Percentiles rank a stretch among this genome's conserved stretches.
Conservation (phyloP, 1,284 basidiomycete species). For the Fomitopsis betulina region DNA sequence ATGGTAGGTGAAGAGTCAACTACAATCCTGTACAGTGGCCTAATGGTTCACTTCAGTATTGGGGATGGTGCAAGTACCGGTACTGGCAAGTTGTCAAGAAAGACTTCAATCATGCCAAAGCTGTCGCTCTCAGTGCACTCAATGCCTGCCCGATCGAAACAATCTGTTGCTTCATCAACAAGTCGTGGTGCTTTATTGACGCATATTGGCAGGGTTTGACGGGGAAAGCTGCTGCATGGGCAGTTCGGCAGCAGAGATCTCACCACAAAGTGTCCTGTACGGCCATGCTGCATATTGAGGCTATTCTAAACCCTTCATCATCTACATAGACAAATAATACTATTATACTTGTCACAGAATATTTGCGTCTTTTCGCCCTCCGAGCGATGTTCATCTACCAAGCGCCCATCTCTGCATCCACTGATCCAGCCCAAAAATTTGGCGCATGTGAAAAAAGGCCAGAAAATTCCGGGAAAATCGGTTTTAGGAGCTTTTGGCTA, state of each 20-base stretch:
- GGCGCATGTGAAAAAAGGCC: too few species aligned
- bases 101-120: conserved; percentile 14
- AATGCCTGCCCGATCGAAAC: conserved; percentile 18
- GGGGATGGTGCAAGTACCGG: conserved; percentile 10
- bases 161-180: conserved; percentile 19
- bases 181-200: conserved; percentile 17
- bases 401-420: too few species aligned
- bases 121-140: conserved; percentile 15
- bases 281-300: conserved; percentile 2
- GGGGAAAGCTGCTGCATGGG: conserved; percentile 16
- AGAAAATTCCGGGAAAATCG: too few species aligned
- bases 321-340: too few species aligned
- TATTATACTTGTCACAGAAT: too few species aligned
- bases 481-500: too few species aligned
- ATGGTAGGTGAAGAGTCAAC: conserved; percentile 19
- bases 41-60: conserved; percentile 4
- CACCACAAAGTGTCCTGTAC: conserved; percentile 12
- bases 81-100: conserved; percentile 3
- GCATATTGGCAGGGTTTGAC: conserved; percentile 15
- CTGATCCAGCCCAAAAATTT: too few species aligned
- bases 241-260: conserved; percentile 12
- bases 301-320: too few species aligned
- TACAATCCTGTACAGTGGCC: neutral
- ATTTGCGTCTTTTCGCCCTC: too few species aligned
- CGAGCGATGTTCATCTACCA: too few species aligned